Percentiles rank a stretch among this genome's conserved stretches.
These are phyloP conservation scores for Russula brevipes DNA, from an alignment of 768 basidiomycete genomes.

Conservation along the genomic window DNA sequence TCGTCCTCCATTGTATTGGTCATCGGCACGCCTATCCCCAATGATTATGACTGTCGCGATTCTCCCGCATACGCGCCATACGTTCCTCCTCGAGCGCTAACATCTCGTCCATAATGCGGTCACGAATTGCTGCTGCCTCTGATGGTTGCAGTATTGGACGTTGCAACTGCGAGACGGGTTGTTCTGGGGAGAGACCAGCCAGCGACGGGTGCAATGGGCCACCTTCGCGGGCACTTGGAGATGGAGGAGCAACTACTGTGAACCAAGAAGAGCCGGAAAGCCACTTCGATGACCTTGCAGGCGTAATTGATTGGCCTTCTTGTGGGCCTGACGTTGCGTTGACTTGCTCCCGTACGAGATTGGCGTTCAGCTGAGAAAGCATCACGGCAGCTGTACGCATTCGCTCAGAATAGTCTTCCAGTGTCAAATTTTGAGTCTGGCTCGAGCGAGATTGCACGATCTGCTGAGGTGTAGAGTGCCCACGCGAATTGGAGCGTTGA, in stretches of 20 bases:
- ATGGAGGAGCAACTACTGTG: constrained; percentile 16
- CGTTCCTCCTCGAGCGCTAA: constrained; percentile 92
- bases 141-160: constrained; percentile 73
- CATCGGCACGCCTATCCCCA: constrained; percentile 37
- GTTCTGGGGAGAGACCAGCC: constrained; percentile 27
- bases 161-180: constrained; percentile 18
- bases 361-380: constrained; percentile 93
- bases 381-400: constrained; percentile 99
- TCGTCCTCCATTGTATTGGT: constrained; percentile 63
- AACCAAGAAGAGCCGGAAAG: constrained; percentile 31
- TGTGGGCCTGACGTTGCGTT: constrained; percentile 23
- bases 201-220: constrained; percentile 33
- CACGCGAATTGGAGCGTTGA: constrained; percentile 13
- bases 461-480: constrained; percentile 14
- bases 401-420: constrained; percentile 97
- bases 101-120: constrained; percentile 99
- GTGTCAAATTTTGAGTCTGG: constrained; percentile 45
- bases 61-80: constrained; percentile 85
- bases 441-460: constrained; percentile 10
- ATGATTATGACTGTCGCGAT: constrained; percentile 59
- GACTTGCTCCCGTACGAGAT: constrained; percentile 53
- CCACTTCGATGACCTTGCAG: constrained; percentile 29
- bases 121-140: constrained; percentile 86
- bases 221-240: constrained; percentile 16
- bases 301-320: constrained; percentile 14